Base-by-base conservation (phyloP, 805 yeast species). In the Candida palmyrensis region DNA sequence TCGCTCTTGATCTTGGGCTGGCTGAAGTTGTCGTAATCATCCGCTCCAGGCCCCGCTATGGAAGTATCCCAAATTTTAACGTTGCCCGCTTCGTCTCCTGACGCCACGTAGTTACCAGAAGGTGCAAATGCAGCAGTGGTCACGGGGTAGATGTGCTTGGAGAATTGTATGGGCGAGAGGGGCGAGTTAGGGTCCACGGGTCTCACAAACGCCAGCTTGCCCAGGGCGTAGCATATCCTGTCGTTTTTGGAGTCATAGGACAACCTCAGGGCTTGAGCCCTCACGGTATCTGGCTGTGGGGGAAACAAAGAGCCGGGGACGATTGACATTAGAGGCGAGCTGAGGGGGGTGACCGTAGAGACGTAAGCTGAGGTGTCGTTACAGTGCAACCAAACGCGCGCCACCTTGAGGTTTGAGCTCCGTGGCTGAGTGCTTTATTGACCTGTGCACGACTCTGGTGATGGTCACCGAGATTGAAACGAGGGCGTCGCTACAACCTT, bases 71-170 rank as follows among this genome's bases (percentile, higher is more conserved):
- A 90, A 28, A 92, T 77, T 44, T 83, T 82, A 27, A 90, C 94
- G 39, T 75, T 74, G 18, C 98, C 98, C n/a, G 80, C 60, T 45
- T 78, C 86, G 52, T 90, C 98, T 29, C 96, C 97, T 3, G 95
- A 82, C 2, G 95, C 96, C 19, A 90, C 65, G 58, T 85, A 90
- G 57, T 70, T 82, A 1, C 98, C 97, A 9, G 88, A 79, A 1
- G 97, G 96, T 1, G 95, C 69, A 55, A 92, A 87, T 29, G 76
- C 74, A 11, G 92, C 96, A 3, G 81, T 95, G 0, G 95, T 83
- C 25, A 94, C 86, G 15, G 74, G 60, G 25, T 67, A 65, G 22
- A 71, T 70, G 57, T 90, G 97, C 29, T 75, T 80, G 7, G 73
- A 73, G 62, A 82, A 90, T 50, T 86, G 95, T n/a, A 42, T 46